phyloP scores from a whole-genome alignment of 1,284 basidiomycete genomes.

The Vanrija sp. region DNA sequence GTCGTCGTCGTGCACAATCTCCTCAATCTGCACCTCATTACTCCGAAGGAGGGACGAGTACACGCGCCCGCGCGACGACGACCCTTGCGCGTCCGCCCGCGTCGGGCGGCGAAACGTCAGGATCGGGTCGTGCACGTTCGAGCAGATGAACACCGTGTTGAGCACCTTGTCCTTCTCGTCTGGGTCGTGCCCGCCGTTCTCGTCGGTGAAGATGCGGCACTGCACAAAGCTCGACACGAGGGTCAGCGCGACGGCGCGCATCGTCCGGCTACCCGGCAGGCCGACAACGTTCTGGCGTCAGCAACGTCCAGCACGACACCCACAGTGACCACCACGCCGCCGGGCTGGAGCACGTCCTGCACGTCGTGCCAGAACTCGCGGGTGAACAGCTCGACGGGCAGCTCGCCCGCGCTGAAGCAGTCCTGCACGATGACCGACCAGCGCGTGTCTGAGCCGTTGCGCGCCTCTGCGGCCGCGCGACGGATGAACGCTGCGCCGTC shows the following conservation, averaged over 20 bases:
- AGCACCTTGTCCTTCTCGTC: constrained; percentile 57
- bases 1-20: constrained; percentile 13
- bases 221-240: constrained; percentile 63
- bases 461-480: constrained; percentile 37
- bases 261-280: constrained; percentile 58
- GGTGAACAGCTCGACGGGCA: constrained; percentile 78
- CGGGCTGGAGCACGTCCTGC: constrained; percentile 60
- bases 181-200: constrained; percentile 35
- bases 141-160: constrained; percentile 49
- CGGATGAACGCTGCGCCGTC: constrained; percentile 69
- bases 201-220: constrained; percentile 78
- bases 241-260: constrained; percentile 65
- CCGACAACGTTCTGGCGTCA: constrained; percentile 67
- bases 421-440: constrained; percentile 84
- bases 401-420: constrained; percentile 82
- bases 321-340: constrained; percentile 76
- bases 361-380: constrained; percentile 73
- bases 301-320: constrained; percentile 36
- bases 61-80: constrained; percentile 31
- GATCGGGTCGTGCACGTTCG: constrained; percentile 52
- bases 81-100: constrained; percentile 29
- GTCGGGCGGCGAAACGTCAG: constrained; percentile 62
- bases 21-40: constrained; percentile 30
- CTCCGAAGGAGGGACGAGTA: constrained; percentile 19
- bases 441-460: background rate